Evolutionary conservation across 177 flowering plant genomes (phyloP).

Genomic region (Vitis hybrid): DNA sequence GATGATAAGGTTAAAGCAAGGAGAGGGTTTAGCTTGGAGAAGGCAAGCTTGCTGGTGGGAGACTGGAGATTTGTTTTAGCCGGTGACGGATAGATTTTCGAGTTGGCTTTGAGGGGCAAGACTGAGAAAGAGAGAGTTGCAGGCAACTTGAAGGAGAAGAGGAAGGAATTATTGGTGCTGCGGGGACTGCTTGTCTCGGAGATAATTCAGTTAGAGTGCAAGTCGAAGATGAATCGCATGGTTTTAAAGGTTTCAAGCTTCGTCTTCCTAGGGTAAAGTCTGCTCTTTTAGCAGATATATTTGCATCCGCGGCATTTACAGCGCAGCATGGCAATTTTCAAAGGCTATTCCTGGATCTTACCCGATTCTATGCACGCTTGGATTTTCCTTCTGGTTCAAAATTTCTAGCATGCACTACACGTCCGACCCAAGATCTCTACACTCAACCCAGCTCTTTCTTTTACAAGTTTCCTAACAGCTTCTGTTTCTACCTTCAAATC

Average conservation of each 20-base stretch:
- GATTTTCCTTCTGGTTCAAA: conserved; percentile 75
- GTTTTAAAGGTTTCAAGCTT: conserved; percentile 28
- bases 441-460: conserved; percentile 22
- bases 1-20: too few relatives aligned
- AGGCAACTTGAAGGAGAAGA: too few relatives aligned
- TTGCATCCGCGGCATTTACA: conserved; percentile 65
- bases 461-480: too few relatives aligned
- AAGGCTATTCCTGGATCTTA: conserved; percentile 73
- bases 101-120: too few relatives aligned
- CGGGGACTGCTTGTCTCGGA: conserved; percentile 52
- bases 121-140: too few relatives aligned
- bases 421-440: conserved; percentile 45
- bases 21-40: too few relatives aligned
- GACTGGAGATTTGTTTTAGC: too few relatives aligned
- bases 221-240: conserved; percentile 26
- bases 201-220: conserved; percentile 42
- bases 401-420: conserved; percentile 54
- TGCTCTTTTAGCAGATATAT: conserved; percentile 57
- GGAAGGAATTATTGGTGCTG: conserved; percentile 39
- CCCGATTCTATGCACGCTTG: conserved; percentile 56
- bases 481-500: too few relatives aligned
- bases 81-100: too few relatives aligned
- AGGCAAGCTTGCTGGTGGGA: too few relatives aligned
- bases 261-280: conserved; percentile 38
- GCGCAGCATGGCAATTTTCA: conserved; percentile 94